Conservation (phyloP, 2,329 filamentous ascomycete genomes). For the Arthrobotrys sphaeroides region DNA sequence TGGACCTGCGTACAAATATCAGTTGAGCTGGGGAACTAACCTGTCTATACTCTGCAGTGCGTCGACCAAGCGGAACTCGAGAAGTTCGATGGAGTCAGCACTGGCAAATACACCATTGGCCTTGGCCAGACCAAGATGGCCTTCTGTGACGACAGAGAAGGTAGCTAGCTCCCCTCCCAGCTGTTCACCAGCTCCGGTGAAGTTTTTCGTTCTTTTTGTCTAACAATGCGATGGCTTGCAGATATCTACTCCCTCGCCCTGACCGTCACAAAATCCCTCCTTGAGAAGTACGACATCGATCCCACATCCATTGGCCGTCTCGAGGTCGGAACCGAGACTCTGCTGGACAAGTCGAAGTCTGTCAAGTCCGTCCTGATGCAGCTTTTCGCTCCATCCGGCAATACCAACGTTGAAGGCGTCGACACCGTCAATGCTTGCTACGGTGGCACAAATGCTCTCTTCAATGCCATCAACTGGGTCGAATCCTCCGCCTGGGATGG, state of each 20-base stretch:
- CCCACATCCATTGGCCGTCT: slow-evolving; percentile 79
- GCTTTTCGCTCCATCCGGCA: slow-evolving; percentile 75
- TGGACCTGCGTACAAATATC: neutral
- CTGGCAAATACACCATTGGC: slow-evolving; percentile 90
- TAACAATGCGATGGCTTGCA: slow-evolving; percentile 60
- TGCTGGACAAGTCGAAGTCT: slow-evolving; percentile 89
- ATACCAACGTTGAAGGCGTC: slow-evolving; percentile 84
- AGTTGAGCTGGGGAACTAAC: slow-evolving; percentile 51
- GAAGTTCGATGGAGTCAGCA: slow-evolving; percentile 82
- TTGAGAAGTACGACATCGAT: slow-evolving; percentile 86
- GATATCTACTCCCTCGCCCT: slow-evolving; percentile 89
- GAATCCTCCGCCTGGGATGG: slow-evolving; percentile 89
- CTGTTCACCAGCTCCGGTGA: neutral
- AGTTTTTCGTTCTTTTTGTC: neutral
- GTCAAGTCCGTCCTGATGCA: slow-evolving; percentile 91
- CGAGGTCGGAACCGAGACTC: slow-evolving; percentile 85
- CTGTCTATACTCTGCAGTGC: slow-evolving; percentile 68
- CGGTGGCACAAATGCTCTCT: slow-evolving; percentile 82
- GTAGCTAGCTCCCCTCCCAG: slow-evolving; percentile 63
- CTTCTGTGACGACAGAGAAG: slow-evolving; percentile 90
- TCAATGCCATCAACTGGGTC: slow-evolving; percentile 85
- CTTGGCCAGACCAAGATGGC: slow-evolving; percentile 91
- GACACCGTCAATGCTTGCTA: slow-evolving; percentile 88
- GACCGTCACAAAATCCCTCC: slow-evolving; percentile 78
- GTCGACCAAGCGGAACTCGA: slow-evolving; percentile 84